Evolutionary conservation across 331 rosid genomes (phyloP).

Genomic region (Telfairia occidentalis): DNA sequence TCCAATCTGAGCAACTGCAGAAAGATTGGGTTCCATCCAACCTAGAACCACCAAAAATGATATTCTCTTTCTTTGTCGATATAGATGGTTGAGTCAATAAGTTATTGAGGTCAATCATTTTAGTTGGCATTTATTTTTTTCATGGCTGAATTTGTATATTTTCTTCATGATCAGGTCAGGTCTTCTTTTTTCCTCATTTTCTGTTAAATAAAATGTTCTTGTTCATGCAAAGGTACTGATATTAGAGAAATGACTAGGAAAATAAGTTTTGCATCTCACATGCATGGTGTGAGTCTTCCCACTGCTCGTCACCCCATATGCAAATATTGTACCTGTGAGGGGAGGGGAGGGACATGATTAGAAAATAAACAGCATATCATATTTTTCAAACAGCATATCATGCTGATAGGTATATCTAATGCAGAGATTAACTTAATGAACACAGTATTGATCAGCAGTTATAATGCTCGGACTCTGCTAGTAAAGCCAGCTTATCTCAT

Average conservation of each 20-base stretch:
- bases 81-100: neutral
- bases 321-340: constrained; percentile 83
- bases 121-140: neutral
- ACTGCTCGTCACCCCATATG: constrained; percentile 97
- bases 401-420: neutral
- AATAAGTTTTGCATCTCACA: constrained; percentile 39
- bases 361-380: constrained; percentile 12
- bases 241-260: neutral
- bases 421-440: neutral
- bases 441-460: neutral
- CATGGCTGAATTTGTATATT: neutral
- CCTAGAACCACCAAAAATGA: neutral
- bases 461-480: neutral
- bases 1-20: neutral
- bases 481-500: neutral
- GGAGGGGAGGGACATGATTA: constrained; percentile 16
- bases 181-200: neutral
- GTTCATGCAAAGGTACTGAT: constrained; percentile 1
- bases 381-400: neutral
- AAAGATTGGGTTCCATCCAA: neutral
- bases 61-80: neutral
- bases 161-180: neutral
- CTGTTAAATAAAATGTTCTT: neutral
- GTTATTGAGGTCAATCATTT: neutral
- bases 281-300: constrained; percentile 99